Percentiles rank a stretch among this genome's conserved stretches.
Evolutionary conservation across 2,329 filamentous ascomycete genomes (phyloP).

Genomic region (Coniochaeta sp.): DNA sequence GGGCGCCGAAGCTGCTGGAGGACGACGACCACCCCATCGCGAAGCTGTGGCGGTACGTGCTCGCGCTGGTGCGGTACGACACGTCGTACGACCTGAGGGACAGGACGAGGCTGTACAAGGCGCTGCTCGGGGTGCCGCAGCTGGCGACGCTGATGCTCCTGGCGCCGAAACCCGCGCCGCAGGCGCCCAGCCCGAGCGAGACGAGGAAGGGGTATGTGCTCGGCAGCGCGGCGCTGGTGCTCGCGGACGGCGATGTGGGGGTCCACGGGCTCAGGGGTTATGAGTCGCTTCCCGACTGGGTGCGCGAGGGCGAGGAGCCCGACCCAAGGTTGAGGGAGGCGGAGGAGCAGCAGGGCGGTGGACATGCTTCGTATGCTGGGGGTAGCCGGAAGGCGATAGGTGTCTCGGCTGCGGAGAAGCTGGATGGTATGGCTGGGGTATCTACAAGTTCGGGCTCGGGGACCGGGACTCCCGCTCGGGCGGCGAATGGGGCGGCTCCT

Average conservation of each 20-base stretch:
- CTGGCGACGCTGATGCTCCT: conserved; percentile 85
- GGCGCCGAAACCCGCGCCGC: conserved; percentile 88
- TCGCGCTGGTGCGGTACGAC: conserved; percentile 84
- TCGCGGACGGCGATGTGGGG: conserved; percentile 64
- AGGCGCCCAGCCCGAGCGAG: conserved; percentile 84
- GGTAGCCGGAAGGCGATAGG: conserved; percentile 25
- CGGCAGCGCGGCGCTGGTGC: conserved; percentile 77
- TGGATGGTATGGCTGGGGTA: conserved; percentile 48
- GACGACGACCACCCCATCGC: conserved; percentile 60
- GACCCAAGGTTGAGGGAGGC: conserved; percentile 67
- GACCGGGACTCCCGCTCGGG: conserved; percentile 39
- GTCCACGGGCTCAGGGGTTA: conserved; percentile 73
- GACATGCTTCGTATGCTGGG: conserved; percentile 24
- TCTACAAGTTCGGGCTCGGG: conserved; percentile 34
- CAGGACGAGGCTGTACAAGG: conserved; percentile 78
- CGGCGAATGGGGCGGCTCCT: conserved; percentile 30
- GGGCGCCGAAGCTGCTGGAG: conserved; percentile 23
- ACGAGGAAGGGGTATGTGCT: conserved; percentile 69
- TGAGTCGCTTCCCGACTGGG: conserved; percentile 75
- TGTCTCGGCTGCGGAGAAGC: conserved; percentile 53
- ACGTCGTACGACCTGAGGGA: conserved; percentile 93
- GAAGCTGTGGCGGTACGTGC: conserved; percentile 75
- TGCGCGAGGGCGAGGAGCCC: conserved; percentile 71
- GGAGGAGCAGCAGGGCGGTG: conserved; percentile 41
- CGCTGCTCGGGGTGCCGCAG: conserved; percentile 75